Evolutionary conservation across 2,329 filamentous ascomycete genomes (phyloP).

Genomic region (Exophiala viscosa): DNA sequence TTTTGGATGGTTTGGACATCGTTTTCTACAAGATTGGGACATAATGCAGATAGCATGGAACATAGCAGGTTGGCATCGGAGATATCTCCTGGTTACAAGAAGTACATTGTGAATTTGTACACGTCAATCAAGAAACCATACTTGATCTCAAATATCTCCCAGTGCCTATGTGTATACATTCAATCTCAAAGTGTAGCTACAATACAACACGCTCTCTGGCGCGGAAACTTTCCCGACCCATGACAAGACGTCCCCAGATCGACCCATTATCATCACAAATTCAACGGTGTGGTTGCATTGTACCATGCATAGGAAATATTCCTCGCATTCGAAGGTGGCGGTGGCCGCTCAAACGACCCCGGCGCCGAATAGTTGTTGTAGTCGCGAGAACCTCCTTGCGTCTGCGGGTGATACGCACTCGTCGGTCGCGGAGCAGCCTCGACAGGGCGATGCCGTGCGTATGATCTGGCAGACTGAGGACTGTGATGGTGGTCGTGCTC

Average conservation of each 20-base stretch:
- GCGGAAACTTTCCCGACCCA: background rate
- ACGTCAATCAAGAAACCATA: no score
- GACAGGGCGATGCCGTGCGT: constrained; percentile 3
- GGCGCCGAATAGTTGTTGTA: background rate
- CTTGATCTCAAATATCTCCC: no score
- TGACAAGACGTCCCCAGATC: background rate
- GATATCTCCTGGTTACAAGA: no score
- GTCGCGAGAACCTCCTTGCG: background rate
- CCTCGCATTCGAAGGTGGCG: constrained; percentile 4
- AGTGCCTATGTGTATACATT: background rate
- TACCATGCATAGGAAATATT: constrained; percentile 25
- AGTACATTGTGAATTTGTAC: no score
- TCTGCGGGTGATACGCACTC: background rate
- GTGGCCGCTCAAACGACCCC: background rate
- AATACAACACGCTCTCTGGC: background rate
- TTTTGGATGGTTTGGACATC: no score
- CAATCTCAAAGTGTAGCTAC: background rate
- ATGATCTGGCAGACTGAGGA: constrained; percentile 4
- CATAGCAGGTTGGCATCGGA: no score
- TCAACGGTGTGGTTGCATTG: constrained; percentile 24
- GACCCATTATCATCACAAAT: constrained; percentile 4
- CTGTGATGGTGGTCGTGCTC: background rate
- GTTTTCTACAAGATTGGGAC: no score
- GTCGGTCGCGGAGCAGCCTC: constrained; percentile 6
- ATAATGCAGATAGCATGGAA: no score